phyloP scores from a whole-genome alignment of 305 asterid species.

The Fraxinus latifolia region DNA sequence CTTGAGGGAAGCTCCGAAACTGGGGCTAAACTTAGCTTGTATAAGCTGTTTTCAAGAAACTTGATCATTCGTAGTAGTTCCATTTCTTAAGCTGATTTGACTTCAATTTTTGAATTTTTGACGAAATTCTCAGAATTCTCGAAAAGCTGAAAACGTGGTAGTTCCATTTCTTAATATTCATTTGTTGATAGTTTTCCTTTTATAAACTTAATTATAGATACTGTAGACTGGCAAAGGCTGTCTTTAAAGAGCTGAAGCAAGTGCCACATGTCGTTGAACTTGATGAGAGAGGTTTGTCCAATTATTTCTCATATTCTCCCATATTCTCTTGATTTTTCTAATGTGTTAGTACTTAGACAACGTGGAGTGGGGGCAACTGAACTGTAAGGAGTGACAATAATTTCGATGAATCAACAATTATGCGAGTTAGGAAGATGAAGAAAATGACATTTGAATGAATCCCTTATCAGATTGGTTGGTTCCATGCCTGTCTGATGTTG shows the following conservation, averaged over 20 bases:
- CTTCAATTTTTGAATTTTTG: neutral
- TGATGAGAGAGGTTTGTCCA: constrained; percentile 74
- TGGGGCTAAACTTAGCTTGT: neutral
- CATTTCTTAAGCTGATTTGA: neutral
- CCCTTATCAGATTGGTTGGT: neutral
- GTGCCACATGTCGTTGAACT: constrained; percentile 76
- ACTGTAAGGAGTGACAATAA: neutral
- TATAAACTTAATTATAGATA: constrained; percentile 42
- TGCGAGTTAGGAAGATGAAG: neutral
- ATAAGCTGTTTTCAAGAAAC: constrained; percentile 1
- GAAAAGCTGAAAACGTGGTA: neutral
- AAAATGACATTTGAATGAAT: neutral
- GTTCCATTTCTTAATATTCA: neutral
- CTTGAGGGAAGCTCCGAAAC: neutral
- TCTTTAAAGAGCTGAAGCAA: constrained; percentile 77
- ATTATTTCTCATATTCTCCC: neutral
- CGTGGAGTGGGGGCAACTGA: neutral
- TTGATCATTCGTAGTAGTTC: neutral
- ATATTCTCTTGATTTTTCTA: neutral
- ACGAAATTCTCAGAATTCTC: neutral
- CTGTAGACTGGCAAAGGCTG: constrained; percentile 83
- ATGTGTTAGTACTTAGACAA: constrained; percentile 1
- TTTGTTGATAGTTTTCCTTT: constrained; percentile 6
- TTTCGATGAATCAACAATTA: neutral
- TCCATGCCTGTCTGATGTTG: neutral